Base-by-base conservation (phyloP, 345 rosid genomes). In the Garcia nutans region DNA sequence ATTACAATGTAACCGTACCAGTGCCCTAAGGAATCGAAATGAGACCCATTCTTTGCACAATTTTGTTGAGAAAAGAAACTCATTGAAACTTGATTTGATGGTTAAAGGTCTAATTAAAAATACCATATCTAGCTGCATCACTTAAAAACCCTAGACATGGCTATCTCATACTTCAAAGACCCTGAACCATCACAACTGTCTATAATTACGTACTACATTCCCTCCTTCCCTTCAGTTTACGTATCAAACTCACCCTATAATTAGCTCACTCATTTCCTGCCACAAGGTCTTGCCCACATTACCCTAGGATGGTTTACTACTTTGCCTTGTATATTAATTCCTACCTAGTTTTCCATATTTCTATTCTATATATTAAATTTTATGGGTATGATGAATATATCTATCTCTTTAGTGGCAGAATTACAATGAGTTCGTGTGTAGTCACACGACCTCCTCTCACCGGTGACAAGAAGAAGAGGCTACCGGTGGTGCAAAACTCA, bases 141-240 rank as follows among this genome's bases (percentile, higher is more conserved):
- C 70, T 50, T 16, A 4, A n/a, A 52, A 74, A 74, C 64, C 71
- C 64, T 65, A 54, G 63, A 74, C 76, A 45, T n/a, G 76, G 49
- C 62, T 31, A 63, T 74, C 69, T 13, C 61, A 74, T 22, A 50
- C 76, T 37, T 3, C 71, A 22, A 58, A 64, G 71, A 47, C 13
- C 70, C 10, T 47, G 2, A 20, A 28, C 6, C 16, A 10, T 19
- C 37, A 65, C 64, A 64, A 42, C n/a, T 62, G 47, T 28, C 28
- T 19, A 24, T 56, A 1, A 33, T 45, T n/a, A n/a, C n/a, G 49
- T 31, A 49, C 26, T 28, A 73, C 61, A 49, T 13, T 37, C 31
- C 37, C 33, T 10, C 1, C 76, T 47, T 33, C 28, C 17, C n/a
- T 65, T 22, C 64, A 41, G 50, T 63, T 74, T 74, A 63, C 76